Base-by-base conservation (phyloP, 805 yeast species). In the Crinitomyces ghanaensis region DNA sequence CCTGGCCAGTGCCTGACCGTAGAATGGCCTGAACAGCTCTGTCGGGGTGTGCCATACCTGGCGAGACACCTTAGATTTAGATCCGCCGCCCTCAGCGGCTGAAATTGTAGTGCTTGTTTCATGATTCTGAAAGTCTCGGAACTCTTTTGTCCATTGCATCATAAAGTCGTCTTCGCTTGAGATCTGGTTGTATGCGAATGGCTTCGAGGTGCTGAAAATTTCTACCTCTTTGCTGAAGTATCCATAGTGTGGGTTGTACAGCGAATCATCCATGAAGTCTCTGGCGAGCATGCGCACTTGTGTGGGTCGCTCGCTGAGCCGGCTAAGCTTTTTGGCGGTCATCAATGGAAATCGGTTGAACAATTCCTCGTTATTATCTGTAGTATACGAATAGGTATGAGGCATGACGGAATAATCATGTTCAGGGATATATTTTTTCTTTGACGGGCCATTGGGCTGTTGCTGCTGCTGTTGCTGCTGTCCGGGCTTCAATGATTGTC, bases 1-100 rank as follows among this genome's bases (percentile, higher is more conserved):
- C 35, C 86, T 61, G 0, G 95, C 95, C 36, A 88, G 59, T 0
- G 93, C 84, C 51, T 80, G 81, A 9, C 94, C 94, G 47, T 84
- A 83, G 45, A 64, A 75, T 0, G 95, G 94, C 41, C 75, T 54
- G 56, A 83, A 83, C 28, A 83, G 60, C 53, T 84, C 94, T 0
- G 91, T 78, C 1, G 94, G 94, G 0, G 93, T 83, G 50, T 83
- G 93, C 93, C 93, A 83, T 30, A 81, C 55, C 54, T 83, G 93
- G 11, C 44, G 33, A 8, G 46, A 73, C 42, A 75, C 62, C 4
- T 18, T 9, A 4, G 30, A 18, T 4, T 26, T 16, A 6, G 4
- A 15, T 14, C 19, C n/a, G 26, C 26, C 11, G 12, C 34, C 36
- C 12, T 41, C 30, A 6, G 33, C 41, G 26, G 34, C 36, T 3